Percentiles rank a stretch among this genome's conserved stretches.
phyloP scores from a whole-genome alignment of 768 basidiomycete species.

The Amanita rubescens region DNA sequence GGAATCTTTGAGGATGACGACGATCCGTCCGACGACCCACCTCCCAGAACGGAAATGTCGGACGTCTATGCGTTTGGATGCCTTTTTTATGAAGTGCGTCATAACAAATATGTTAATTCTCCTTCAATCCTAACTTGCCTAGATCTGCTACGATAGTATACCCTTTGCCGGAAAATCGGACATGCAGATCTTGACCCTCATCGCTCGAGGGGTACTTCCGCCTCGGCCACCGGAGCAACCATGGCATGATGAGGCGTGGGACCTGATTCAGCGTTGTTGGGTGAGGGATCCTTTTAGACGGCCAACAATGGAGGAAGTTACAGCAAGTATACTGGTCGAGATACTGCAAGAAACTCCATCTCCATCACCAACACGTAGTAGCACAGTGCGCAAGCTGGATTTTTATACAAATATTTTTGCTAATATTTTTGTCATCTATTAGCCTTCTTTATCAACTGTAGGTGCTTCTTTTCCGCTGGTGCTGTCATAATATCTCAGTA shows the following conservation, averaged over 20 bases:
- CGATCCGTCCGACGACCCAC: background rate
- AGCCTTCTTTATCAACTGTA: too few relatives aligned
- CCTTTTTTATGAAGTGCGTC: background rate
- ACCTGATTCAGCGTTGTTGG: background rate
- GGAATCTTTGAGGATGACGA: background rate
- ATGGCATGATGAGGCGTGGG: background rate
- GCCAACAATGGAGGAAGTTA: background rate
- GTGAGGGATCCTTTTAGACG: background rate
- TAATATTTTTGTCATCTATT: too few relatives aligned
- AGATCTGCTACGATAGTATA: background rate
- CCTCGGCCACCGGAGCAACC: background rate
- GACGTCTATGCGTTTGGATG: background rate
- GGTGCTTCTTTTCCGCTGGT: too few relatives aligned
- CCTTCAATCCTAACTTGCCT: too few relatives aligned
- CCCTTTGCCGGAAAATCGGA: background rate
- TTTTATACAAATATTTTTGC: too few relatives aligned
- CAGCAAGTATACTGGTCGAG: background rate
- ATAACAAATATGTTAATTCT: background rate
- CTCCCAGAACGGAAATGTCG: background rate
- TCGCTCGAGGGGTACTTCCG: background rate
- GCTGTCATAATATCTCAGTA: too few relatives aligned
- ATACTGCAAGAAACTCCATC: too few relatives aligned
- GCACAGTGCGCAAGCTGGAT: too few relatives aligned
- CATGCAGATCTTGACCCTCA: background rate
- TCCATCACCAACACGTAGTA: too few relatives aligned